Evolutionary conservation across 2,329 filamentous ascomycete species (phyloP), one percentile per base, ranked within the genome.

Genomic region (Niveomyces coronatus): DNA sequence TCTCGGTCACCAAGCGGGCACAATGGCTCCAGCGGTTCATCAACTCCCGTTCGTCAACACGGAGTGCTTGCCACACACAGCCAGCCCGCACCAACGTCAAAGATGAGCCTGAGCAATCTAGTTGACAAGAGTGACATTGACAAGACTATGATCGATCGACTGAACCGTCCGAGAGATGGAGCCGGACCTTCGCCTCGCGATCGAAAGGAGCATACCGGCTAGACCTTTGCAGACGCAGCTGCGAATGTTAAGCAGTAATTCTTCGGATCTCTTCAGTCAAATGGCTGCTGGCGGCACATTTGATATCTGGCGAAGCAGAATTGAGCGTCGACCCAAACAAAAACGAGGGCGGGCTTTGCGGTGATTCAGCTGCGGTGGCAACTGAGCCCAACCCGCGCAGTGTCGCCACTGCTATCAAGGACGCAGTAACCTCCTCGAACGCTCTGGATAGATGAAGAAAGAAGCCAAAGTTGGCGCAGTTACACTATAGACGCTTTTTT

Each of bases 61-160:
- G 49, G 53, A 42, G 44, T 50, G 37, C 23, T 43, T 39, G 19
- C 45, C 13, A 41, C 37, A 9, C 50, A 43, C 34, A 44, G 44
- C 17, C 47, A 50, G 39, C 47, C 49, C 35, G 49, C 47, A 22
- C 46, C 52, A 11, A 38, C 51, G 9, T 70, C 67, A n/a, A 62
- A 70, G 16, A 74, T 73, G 69, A 73, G 67, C 47, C 48, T 71
- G 28, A 67, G 64, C 49, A 70, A 68, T 41, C 54, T 71, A 44
- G 65, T 72, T 50, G 69, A 67, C 19, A 64, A 63, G 47, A 67
- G 61, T 46, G 70, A 74, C 40, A 73, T 75, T 41, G 72, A 76
- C 47, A 62, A 63, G 46, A 64, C 57, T 42, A 76, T 76, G 72
- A 59, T 76, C 40, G 63, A 65, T 27, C 63, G 68, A 26, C 51